A percentile compares a stretch with the other conserved stretches of the same genome.
Evolutionary conservation across 768 basidiomycete genomes (phyloP).

Genomic region (Calocera viscosa): DNA sequence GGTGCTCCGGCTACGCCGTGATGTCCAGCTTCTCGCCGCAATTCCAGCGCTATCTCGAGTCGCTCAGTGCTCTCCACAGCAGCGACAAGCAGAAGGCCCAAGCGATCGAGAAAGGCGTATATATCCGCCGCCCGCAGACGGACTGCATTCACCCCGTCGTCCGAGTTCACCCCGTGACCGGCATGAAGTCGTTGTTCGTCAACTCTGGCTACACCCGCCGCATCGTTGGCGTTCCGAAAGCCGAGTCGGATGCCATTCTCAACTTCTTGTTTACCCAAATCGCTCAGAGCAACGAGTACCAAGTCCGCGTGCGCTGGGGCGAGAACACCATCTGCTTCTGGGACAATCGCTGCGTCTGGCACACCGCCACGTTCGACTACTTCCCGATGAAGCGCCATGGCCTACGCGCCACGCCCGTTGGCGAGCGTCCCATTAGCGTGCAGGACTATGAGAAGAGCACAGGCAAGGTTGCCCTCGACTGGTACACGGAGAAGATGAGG

Average conservation of each 20-base stretch:
- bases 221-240: conserved; percentile 28
- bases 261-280: conserved; percentile 24
- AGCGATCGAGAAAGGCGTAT: conserved; percentile 20
- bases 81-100: conserved; percentile 25
- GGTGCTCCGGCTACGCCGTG: conserved; percentile 19
- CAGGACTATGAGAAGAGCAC: conserved; percentile 24
- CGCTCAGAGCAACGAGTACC: conserved; percentile 24
- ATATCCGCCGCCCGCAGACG: conserved; percentile 27
- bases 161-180: conserved; percentile 30
- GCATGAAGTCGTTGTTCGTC: conserved; percentile 28
- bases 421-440: conserved; percentile 26
- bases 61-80: conserved; percentile 22
- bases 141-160: conserved; percentile 30
- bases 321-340: conserved; percentile 26
- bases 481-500: conserved; percentile 24
- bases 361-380: conserved; percentile 32
- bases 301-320: conserved; percentile 30
- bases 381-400: conserved; percentile 28
- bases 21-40: conserved; percentile 24
- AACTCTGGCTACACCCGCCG: conserved; percentile 27
- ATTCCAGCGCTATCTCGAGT: conserved; percentile 22
- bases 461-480: conserved; percentile 25
- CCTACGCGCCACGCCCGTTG: conserved; percentile 27
- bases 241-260: conserved; percentile 27
- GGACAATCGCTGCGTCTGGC: conserved; percentile 28